A percentile compares a stretch with the other conserved stretches of the same genome.
These are phyloP conservation scores for Cyclocybe aegerita DNA, from an alignment of 768 basidiomycete genomes.

Conservation along the genomic window DNA sequence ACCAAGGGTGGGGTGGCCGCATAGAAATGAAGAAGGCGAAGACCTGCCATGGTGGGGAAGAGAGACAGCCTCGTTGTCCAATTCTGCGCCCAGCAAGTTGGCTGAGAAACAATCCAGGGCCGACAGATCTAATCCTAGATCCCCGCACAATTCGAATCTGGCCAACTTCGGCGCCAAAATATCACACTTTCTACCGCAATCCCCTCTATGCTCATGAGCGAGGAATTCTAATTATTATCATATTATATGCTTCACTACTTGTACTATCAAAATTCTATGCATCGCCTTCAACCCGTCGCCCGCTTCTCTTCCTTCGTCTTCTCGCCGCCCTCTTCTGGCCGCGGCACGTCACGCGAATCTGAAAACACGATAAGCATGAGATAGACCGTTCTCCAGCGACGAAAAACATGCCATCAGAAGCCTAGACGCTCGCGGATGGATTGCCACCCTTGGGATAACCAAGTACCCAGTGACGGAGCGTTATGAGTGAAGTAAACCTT, in stretches of 20 bases:
- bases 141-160: not conserved
- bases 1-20: slow-evolving; percentile 9
- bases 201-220: not conserved
- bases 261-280: slow-evolving; percentile 8
- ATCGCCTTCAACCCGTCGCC: slow-evolving; percentile 40
- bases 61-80: not conserved
- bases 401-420: slow-evolving; percentile 56
- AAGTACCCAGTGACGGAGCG: slow-evolving; percentile 57
- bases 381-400: slow-evolving; percentile 26
- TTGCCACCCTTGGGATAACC: slow-evolving; percentile 71
- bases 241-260: slow-evolving; percentile 11
- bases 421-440: slow-evolving; percentile 69
- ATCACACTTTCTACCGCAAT: not conserved
- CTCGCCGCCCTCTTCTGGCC: slow-evolving; percentile 36
- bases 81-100: too few relatives aligned
- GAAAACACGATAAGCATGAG: slow-evolving; percentile 16
- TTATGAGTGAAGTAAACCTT: slow-evolving; percentile 66
- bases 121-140: not conserved
- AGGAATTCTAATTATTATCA: not conserved
- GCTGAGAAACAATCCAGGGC: too few relatives aligned
- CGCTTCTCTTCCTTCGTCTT: slow-evolving; percentile 46
- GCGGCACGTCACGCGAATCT: slow-evolving; percentile 20
- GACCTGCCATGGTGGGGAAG: slow-evolving; percentile 5
- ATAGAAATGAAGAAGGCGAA: slow-evolving; percentile 7
- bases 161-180: slow-evolving; percentile 3